phyloP scores from a whole-genome alignment of 441 rosid species.

The Eruca vesicaria region DNA sequence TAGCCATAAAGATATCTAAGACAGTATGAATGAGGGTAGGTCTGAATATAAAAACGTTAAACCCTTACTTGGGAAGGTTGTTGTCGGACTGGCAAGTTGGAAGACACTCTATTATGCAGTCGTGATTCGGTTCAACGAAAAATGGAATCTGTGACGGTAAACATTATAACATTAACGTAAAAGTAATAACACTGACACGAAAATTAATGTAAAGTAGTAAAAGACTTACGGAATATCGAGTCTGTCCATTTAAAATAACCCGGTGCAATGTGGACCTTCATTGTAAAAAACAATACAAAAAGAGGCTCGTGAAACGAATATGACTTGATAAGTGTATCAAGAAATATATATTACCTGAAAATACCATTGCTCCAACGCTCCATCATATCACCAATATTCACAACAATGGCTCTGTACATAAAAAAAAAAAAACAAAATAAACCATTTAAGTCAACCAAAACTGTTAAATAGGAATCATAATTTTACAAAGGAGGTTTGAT shows the following conservation, averaged over 20 bases:
- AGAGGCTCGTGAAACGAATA: not conserved
- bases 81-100: constrained; percentile 76
- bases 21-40: not conserved
- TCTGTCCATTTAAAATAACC: constrained; percentile 68
- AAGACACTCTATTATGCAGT: constrained; percentile 54
- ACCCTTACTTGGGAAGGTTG: constrained; percentile 74
- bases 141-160: constrained; percentile 56
- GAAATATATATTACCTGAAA: constrained; percentile 55
- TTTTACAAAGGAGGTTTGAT: not conserved
- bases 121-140: constrained; percentile 49
- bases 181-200: not conserved
- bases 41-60: not conserved
- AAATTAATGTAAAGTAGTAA: not conserved
- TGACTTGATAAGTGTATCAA: not conserved
- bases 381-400: constrained; percentile 54
- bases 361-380: constrained; percentile 91
- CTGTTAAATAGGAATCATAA: not conserved
- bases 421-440: not conserved
- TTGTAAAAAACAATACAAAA: not conserved
- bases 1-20: not conserved
- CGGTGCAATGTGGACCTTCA: constrained; percentile 85
- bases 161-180: not conserved
- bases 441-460: not conserved
- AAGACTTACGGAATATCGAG: constrained; percentile 74
- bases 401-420: constrained; percentile 15